phyloP scores from a whole-genome alignment of 768 basidiomycete genomes.

The Trametes cingulata region DNA sequence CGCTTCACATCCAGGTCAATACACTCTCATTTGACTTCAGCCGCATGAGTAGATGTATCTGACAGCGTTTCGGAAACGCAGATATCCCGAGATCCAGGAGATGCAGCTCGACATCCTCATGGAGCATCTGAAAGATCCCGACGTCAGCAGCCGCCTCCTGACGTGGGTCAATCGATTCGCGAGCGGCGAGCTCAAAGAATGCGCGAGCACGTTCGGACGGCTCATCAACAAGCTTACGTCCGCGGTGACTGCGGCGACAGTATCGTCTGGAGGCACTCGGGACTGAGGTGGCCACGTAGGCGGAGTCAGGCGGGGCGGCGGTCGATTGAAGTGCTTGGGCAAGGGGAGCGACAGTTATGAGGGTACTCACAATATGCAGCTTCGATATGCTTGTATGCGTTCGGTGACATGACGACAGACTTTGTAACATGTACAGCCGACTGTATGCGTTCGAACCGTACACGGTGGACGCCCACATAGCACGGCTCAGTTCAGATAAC shows the following conservation, averaged over 20 bases:
- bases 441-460: too few relatives aligned
- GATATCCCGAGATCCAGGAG: conserved; percentile 11
- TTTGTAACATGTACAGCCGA: too few relatives aligned
- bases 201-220: background rate
- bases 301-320: too few relatives aligned
- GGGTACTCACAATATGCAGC: too few relatives aligned
- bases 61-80: background rate
- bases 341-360: too few relatives aligned
- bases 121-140: background rate
- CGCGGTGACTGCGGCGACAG: background rate
- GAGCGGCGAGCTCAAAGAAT: conserved; percentile 7
- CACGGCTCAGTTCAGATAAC: conserved; percentile 28
- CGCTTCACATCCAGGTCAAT: conserved; percentile 17
- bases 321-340: too few relatives aligned
- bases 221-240: background rate
- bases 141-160: conserved; percentile 2
- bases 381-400: too few relatives aligned
- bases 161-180: conserved; percentile 8
- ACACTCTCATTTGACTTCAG: too few relatives aligned
- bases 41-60: background rate
- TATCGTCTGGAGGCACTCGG: background rate
- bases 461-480: background rate
- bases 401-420: too few relatives aligned
- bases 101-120: conserved; percentile 12
- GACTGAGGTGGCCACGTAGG: too few relatives aligned